A percentile compares a stretch with the other conserved stretches of the same genome.
These are phyloP conservation scores for Aegle marmelos DNA, from an alignment of 345 rosid genomes.

Conservation along the genomic window DNA sequence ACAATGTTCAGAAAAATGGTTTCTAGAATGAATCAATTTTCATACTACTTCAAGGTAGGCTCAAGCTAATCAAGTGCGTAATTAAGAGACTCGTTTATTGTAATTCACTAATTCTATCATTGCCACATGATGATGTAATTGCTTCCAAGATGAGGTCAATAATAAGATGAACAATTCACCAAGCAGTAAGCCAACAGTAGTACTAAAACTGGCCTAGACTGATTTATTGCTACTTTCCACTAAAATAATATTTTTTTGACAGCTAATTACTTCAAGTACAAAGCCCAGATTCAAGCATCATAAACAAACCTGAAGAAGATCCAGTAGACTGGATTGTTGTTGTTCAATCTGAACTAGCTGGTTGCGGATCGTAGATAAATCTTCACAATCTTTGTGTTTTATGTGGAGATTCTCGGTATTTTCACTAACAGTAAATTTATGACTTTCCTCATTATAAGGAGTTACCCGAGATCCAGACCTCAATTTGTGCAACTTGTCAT, in stretches of 20 bases:
- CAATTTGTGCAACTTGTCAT: slow-evolving; percentile 46
- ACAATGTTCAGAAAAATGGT: neutral
- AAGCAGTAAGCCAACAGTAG: neutral
- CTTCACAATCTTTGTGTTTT: slow-evolving; percentile 71
- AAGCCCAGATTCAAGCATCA: slow-evolving; percentile 16
- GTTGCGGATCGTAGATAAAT: slow-evolving; percentile 66
- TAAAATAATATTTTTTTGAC: no score
- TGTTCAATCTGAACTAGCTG: slow-evolving; percentile 93
- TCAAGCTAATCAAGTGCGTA: neutral
- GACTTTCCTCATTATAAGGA: slow-evolving; percentile 44
- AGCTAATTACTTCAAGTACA: neutral
- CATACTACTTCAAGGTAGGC: neutral
- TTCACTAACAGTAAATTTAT: slow-evolving; percentile 35
- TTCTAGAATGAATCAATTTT: neutral
- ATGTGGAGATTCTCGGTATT: slow-evolving; percentile 45
- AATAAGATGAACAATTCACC: neutral
- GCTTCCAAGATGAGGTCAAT: neutral
- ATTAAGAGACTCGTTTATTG: neutral
- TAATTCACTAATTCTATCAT: neutral
- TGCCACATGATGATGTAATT: neutral
- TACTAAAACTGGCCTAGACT: neutral
- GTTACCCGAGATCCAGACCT: slow-evolving; percentile 59
- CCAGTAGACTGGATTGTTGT: slow-evolving; percentile 82
- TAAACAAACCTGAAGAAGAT: slow-evolving; percentile 83
- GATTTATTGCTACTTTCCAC: neutral